Base-by-base conservation (phyloP, 768 basidiomycete species). In the Phaeotremella fagi region DNA sequence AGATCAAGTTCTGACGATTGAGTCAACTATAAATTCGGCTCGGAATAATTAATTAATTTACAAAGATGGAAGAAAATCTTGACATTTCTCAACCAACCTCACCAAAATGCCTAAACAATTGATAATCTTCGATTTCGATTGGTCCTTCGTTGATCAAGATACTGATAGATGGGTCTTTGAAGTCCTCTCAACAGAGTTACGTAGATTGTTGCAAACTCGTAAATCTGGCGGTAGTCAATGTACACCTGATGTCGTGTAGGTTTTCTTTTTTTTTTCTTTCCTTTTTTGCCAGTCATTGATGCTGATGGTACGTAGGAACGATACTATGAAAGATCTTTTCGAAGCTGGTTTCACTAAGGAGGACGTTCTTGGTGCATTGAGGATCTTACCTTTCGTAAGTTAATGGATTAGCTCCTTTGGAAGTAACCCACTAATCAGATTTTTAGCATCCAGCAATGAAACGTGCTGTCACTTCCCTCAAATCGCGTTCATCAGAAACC, bases 51-150 rank as follows among this genome's bases (percentile, higher is more conserved):
- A n/a, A n/a, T n/a, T n/a, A n/a, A n/a, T n/a, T n/a, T n/a, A n/a
- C n/a, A n/a, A n/a, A n/a, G n/a, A n/a, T n/a, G n/a, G n/a, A n/a
- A n/a, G n/a, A n/a, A n/a, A n/a, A n/a, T n/a, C n/a, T n/a, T n/a
- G n/a, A n/a, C n/a, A n/a, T n/a, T n/a, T n/a, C n/a, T n/a, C n/a
- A n/a, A n/a, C n/a, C n/a, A n/a, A n/a, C n/a, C n/a, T n/a, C 31
- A 33, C 20, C 26, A 36, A 37, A 2, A 64, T 67, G 50, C 49
- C 45, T 46, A 75, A 74, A 25, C 88, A 91, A 67, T 84, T 97
- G 46, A 78, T 97, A 54, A 84, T 97, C 14, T 97, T 87, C 63
- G 94, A 99, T 75, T 99, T 97, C 77, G 94, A 99, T 80, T 98
- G 92, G 94, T 86, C 68, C 1, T 67, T 72, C 31, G 73, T 74